Percentiles rank a stretch among this genome's conserved stretches.
These are phyloP conservation scores for Termitomyces sp. DNA, from an alignment of 768 basidiomycete species.

Conservation along the genomic window DNA sequence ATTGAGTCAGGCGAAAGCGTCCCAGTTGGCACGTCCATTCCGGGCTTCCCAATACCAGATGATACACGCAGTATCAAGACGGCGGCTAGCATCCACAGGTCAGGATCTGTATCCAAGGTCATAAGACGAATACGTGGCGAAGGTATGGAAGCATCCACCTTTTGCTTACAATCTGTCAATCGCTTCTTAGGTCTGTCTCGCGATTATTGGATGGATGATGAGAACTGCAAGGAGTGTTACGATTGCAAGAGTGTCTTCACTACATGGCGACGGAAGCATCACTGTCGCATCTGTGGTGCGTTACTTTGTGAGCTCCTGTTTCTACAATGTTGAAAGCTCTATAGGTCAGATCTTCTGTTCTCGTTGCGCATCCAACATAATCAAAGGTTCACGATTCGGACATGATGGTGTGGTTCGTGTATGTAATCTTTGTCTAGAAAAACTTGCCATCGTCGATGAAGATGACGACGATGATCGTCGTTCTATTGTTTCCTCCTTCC, in stretches of 20 bases:
- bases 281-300: slow-evolving; percentile 94
- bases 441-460: slow-evolving; percentile 80
- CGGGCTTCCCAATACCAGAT: slow-evolving; percentile 89
- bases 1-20: slow-evolving; percentile 52
- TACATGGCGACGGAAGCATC: slow-evolving; percentile 92
- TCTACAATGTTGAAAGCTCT: not conserved
- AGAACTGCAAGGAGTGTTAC: slow-evolving; percentile 91
- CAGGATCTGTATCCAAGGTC: slow-evolving; percentile 85
- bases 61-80: slow-evolving; percentile 87
- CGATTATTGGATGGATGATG: slow-evolving; percentile 99
- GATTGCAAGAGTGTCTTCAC: slow-evolving; percentile 95
- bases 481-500: slow-evolving; percentile 73
- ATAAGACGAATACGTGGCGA: slow-evolving; percentile 88
- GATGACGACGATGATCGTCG: slow-evolving; percentile 89
- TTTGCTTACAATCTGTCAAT: not conserved
- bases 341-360: slow-evolving; percentile 96
- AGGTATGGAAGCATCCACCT: slow-evolving; percentile 36
- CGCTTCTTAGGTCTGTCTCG: slow-evolving; percentile 63
- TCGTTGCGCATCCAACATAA: slow-evolving; percentile 93
- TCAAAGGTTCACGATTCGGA: slow-evolving; percentile 90
- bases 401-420: slow-evolving; percentile 94
- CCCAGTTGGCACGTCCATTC: slow-evolving; percentile 70
- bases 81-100: slow-evolving; percentile 60
- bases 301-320: slow-evolving; percentile 4
- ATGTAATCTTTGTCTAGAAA: slow-evolving; percentile 93